Percentiles rank a stretch among this genome's conserved stretches.
These are phyloP conservation scores for Paecilomyces sp. DNA, from an alignment of 2,329 filamentous ascomycete species.

Conservation along the genomic window DNA sequence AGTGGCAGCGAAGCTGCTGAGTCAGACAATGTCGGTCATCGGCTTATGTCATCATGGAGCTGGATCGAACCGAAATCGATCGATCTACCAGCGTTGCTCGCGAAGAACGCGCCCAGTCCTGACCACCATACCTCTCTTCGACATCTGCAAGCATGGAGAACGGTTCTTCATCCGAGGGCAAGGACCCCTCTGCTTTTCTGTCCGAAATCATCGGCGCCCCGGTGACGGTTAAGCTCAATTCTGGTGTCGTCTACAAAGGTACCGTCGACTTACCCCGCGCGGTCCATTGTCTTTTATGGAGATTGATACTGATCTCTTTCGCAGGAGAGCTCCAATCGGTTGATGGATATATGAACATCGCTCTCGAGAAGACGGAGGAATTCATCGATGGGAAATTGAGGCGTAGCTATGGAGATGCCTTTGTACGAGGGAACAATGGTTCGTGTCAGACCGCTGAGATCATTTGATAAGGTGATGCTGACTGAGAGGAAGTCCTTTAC, in stretches of 20 bases:
- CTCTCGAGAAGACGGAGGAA: conserved; percentile 90
- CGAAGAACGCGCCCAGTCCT: neutral
- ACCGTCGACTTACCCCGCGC: conserved; percentile 4
- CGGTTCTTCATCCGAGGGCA: conserved; percentile 61
- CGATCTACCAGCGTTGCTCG: neutral
- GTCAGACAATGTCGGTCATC: neutral
- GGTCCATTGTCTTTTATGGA: neutral
- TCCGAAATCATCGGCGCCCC: conserved; percentile 89
- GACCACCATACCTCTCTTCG: neutral
- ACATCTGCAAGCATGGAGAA: conserved; percentile 61
- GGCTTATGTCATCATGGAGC: neutral
- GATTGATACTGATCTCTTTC: conserved; percentile 2
- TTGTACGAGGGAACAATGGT: neutral
- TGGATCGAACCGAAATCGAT: neutral
- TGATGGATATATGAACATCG: conserved; percentile 99
- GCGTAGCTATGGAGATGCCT: conserved; percentile 43
- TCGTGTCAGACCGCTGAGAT: too few species aligned
- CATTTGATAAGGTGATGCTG: too few species aligned
- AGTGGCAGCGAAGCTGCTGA: neutral
- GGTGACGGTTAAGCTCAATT: conserved; percentile 96
- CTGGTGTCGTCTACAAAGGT: conserved; percentile 98
- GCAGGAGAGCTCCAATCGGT: conserved; percentile 91
- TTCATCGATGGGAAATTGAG: conserved; percentile 78
- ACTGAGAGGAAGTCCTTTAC: too few species aligned
- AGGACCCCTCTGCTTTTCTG: conserved; percentile 89